Evolutionary conservation across 306 rosid species (phyloP).

Genomic region (Potentilla sterilis): DNA sequence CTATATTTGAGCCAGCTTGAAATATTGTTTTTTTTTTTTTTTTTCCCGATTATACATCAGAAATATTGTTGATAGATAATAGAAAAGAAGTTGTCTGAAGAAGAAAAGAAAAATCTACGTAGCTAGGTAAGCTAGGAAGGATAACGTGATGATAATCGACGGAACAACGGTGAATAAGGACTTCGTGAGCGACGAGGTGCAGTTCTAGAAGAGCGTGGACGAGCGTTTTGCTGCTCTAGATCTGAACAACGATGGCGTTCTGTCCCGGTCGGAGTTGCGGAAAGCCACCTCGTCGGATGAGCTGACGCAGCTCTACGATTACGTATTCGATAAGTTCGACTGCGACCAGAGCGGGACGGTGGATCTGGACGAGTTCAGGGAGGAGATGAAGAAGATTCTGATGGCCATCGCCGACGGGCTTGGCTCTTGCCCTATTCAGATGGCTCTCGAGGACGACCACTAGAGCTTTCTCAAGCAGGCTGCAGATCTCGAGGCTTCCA

Average conservation of each 20-base stretch:
- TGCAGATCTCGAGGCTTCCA: conserved; percentile 86
- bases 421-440: conserved; percentile 75
- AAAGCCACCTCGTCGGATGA: conserved; percentile 66
- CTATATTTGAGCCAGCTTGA: background rate
- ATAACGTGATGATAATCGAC: conserved; percentile 72
- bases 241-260: conserved; percentile 75
- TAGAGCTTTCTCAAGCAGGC: conserved; percentile 63
- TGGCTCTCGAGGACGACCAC: conserved; percentile 65
- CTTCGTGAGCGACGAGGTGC: conserved; percentile 50
- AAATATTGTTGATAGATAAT: too few species aligned
- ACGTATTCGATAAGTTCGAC: conserved; percentile 73
- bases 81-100: background rate
- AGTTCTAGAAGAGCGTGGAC: conserved; percentile 59
- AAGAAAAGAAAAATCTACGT: background rate
- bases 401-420: conserved; percentile 84
- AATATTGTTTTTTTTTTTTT: too few species aligned
- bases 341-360: conserved; percentile 60
- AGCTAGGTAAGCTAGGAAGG: background rate
- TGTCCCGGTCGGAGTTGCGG: conserved; percentile 74
- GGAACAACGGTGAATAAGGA: conserved; percentile 72
- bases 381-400: conserved; percentile 81
- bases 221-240: conserved; percentile 57
- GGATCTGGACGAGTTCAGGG: conserved; percentile 54
- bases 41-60: too few species aligned
- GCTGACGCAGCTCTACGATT: conserved; percentile 58